Base-by-base conservation (phyloP, 2,329 filamentous ascomycete species). In the Alternaria sp. region DNA sequence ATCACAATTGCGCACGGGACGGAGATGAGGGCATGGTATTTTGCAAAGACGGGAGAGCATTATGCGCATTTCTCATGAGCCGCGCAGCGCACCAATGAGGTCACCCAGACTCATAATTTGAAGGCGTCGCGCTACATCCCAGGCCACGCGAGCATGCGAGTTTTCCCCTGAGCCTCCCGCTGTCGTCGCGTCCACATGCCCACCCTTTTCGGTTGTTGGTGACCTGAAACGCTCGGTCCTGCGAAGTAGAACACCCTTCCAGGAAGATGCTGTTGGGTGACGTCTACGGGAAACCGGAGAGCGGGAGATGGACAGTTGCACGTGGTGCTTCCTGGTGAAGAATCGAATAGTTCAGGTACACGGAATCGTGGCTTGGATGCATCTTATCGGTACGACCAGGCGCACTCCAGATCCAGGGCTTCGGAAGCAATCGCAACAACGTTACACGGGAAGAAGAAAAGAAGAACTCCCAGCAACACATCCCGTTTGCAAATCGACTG, bases 1-100 rank as follows among this genome's bases (percentile, higher is more conserved):
- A 40, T 46, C 36, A 26, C 17, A 26, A 36, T 12, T 53, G 25
- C 17, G 43, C 55, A 59, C 60, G 55, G 55, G 43, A 59, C 47
- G 61, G 61, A 63, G 19, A 63, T 63, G 61, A 60, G 17, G 28
- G 17, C 26, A 59, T 63, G 51, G 51, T 50, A 55, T 55, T 28
- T 26, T 44, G 36, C 32, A 43, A 26, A 51, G 36, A 25, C 53
- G 57, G 15, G 32, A 51, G 50, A 21, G 32, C 21, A 6, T 46
- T 15, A 36, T 46, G 12, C 13, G 25, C 17, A 19, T 28, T 30
- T 49, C 60, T 13, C 21, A 55, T 32, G 45, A 21, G 36, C 15
- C 43, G 43, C 43, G 26, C 30, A 28, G 26, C 23, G 54, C 26
- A 49, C 59, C 40, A 36, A 61, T 61, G 26, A 52, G 13, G 25